A percentile compares a stretch with the other conserved stretches of the same genome.
These are phyloP conservation scores for Leersia perrieri DNA, from an alignment of 176 grass and related monocot species.

Conservation along the genomic window DNA sequence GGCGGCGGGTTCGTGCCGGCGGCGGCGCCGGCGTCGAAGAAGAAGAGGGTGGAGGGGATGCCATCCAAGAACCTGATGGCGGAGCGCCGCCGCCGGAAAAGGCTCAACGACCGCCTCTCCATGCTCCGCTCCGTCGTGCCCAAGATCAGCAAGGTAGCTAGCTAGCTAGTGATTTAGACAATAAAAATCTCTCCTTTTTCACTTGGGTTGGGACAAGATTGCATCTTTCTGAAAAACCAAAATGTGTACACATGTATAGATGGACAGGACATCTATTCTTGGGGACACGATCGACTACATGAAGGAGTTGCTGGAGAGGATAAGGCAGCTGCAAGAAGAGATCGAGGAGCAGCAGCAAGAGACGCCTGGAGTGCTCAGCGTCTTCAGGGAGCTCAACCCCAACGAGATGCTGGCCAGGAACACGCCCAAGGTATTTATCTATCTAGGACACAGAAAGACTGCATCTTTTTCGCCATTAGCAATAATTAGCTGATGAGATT, in stretches of 20 bases:
- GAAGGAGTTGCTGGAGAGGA: constrained; percentile 96
- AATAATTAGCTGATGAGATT: background rate
- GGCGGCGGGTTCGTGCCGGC: constrained; percentile 14
- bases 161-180: too few relatives aligned
- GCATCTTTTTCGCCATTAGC: too few relatives aligned
- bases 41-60: constrained; percentile 92
- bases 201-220: too few relatives aligned
- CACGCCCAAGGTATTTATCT: constrained; percentile 83
- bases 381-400: constrained; percentile 73
- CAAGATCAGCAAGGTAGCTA: constrained; percentile 93
- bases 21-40: constrained; percentile 52
- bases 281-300: constrained; percentile 99
- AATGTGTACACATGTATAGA: constrained; percentile 31
- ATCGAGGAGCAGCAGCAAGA: constrained; percentile 36
- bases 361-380: constrained; percentile 50
- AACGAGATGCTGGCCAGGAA: constrained; percentile 86
- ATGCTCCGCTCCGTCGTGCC: constrained; percentile 98
- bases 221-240: background rate
- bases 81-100: constrained; percentile 89
- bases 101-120: constrained; percentile 97
- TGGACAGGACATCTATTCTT: constrained; percentile 96
- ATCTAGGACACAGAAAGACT: too few relatives aligned
- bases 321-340: constrained; percentile 76
- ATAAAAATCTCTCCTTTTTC: too few relatives aligned
- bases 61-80: constrained; percentile 99